Percentiles rank a stretch among this genome's conserved stretches.
Conservation (phyloP, 1,139 yeast species). For the Debaryomyces subglobosus region DNA sequence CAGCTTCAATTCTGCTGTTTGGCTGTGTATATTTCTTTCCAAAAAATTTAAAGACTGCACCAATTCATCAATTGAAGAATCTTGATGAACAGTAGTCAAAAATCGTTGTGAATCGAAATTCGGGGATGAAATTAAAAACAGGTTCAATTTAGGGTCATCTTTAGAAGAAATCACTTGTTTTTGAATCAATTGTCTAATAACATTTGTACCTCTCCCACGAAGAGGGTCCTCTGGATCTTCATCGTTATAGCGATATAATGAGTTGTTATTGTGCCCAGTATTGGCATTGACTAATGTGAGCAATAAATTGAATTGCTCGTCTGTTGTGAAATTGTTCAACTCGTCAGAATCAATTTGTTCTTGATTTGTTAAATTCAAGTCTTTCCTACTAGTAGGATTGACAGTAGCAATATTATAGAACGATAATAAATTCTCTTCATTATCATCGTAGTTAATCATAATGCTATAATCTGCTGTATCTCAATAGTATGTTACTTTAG, state of each 20-base stretch:
- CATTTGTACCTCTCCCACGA: constrained; percentile 49
- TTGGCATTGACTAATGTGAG: constrained; percentile 25
- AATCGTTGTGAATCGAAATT: constrained; percentile 72
- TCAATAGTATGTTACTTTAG: background rate
- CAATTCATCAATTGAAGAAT: constrained; percentile 68
- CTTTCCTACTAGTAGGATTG: constrained; percentile 24
- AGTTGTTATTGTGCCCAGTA: constrained; percentile 8
- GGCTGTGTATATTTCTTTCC: constrained; percentile 62
- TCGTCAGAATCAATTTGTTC: constrained; percentile 30
- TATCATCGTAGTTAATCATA: constrained; percentile 34
- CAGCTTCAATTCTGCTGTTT: constrained; percentile 65
- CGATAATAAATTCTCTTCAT: constrained; percentile 22
- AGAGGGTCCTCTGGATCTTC: constrained; percentile 55
- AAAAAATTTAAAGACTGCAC: constrained; percentile 57
- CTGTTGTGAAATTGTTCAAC: constrained; percentile 24
- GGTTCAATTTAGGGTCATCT: constrained; percentile 46
- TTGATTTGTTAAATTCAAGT: constrained; percentile 22
- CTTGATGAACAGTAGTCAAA: constrained; percentile 68
- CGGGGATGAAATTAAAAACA: constrained; percentile 71
- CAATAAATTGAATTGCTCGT: constrained; percentile 35
- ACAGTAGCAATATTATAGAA: constrained; percentile 32
- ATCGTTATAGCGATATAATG: constrained; percentile 15
- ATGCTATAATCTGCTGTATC: constrained; percentile 3
- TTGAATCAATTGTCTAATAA: constrained; percentile 45
- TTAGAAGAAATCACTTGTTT: constrained; percentile 41